These are phyloP conservation scores for Pyrenochaeta sp. DNA, from an alignment of 2,329 filamentous ascomycete species.

Conservation along the genomic window DNA sequence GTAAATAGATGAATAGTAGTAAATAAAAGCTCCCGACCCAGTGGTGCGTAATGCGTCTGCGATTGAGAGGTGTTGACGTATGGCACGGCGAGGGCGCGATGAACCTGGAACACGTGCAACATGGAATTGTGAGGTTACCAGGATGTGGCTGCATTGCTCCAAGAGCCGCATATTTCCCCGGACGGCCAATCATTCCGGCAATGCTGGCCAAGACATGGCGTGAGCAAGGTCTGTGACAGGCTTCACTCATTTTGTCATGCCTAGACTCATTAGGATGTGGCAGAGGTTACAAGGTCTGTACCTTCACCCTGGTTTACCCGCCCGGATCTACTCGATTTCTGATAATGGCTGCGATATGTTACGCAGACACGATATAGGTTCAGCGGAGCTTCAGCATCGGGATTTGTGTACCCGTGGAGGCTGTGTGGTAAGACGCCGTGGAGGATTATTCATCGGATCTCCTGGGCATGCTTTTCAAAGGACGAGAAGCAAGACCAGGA, in stretches of 20 bases:
- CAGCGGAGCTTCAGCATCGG: not conserved
- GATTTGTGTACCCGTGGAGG: not conserved
- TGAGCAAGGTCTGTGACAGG: conserved; percentile 9
- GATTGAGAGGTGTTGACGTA: conserved; percentile 9
- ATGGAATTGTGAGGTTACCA: conserved; percentile 15
- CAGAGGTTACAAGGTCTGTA: conserved; percentile 52
- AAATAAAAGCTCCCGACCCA: conserved; percentile 7
- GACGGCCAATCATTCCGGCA: conserved; percentile 22
- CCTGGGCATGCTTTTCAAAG: conserved; percentile 54
- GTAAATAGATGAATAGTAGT: conserved; percentile 1
- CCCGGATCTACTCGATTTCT: too few species aligned
- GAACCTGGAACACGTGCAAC: conserved; percentile 22
- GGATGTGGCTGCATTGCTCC: conserved; percentile 25
- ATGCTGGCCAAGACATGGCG: conserved; percentile 18
- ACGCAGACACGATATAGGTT: too few species aligned
- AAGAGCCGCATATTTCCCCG: conserved; percentile 23
- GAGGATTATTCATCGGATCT: conserved; percentile 14
- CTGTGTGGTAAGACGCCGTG: conserved; percentile 25
- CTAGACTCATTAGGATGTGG: conserved; percentile 7
- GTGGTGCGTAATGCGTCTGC: conserved; percentile 8
- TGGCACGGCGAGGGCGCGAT: conserved; percentile 6
- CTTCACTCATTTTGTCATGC: conserved; percentile 7
- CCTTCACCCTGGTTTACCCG: conserved; percentile 8
- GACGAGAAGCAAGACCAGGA: conserved; percentile 80
- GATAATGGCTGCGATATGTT: too few species aligned